Conservation (phyloP, 2,329 filamentous ascomycete genomes). For the Penicillium corylophilum region DNA sequence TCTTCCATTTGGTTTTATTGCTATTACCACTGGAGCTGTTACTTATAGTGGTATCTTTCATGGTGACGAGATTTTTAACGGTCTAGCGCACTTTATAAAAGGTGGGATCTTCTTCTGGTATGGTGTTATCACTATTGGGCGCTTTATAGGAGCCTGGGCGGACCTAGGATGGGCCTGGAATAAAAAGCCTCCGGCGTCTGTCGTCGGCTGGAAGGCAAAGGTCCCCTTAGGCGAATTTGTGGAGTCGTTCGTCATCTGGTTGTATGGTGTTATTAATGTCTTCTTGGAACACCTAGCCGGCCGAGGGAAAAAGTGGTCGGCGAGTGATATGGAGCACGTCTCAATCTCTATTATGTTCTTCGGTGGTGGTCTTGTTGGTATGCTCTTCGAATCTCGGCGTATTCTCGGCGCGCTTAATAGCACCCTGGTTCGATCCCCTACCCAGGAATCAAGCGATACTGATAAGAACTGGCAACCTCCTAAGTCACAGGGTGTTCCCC, state of each 20-base stretch:
- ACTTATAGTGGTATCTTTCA: constrained; percentile 81
- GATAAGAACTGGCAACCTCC: constrained; percentile 59
- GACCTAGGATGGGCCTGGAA: constrained; percentile 98
- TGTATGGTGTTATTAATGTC: constrained; percentile 85
- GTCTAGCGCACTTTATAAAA: constrained; percentile 90
- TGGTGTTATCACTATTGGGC: constrained; percentile 78
- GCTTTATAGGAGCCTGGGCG: constrained; percentile 87
- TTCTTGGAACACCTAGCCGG: constrained; percentile 85
- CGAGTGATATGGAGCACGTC: constrained; percentile 84
- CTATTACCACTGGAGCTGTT: constrained; percentile 69
- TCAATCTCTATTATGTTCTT: constrained; percentile 94
- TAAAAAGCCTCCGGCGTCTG: constrained; percentile 61
- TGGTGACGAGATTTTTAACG: constrained; percentile 70
- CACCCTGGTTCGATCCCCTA: constrained; percentile 44
- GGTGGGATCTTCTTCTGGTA: constrained; percentile 95
- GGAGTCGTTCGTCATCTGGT: constrained; percentile 85
- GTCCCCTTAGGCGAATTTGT: constrained; percentile 80
- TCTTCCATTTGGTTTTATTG: constrained; percentile 73
- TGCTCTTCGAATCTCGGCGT: constrained; percentile 75
- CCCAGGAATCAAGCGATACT: constrained; percentile 45
- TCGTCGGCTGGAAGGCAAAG: constrained; percentile 60
- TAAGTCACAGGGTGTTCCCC: constrained; percentile 67
- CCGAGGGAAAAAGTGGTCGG: constrained; percentile 68
- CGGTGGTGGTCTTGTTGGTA: constrained; percentile 81
- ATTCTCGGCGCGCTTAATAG: constrained; percentile 61